phyloP scores from a whole-genome alignment of 139 green algal genomes.

The Nannochloris sp. region DNA sequence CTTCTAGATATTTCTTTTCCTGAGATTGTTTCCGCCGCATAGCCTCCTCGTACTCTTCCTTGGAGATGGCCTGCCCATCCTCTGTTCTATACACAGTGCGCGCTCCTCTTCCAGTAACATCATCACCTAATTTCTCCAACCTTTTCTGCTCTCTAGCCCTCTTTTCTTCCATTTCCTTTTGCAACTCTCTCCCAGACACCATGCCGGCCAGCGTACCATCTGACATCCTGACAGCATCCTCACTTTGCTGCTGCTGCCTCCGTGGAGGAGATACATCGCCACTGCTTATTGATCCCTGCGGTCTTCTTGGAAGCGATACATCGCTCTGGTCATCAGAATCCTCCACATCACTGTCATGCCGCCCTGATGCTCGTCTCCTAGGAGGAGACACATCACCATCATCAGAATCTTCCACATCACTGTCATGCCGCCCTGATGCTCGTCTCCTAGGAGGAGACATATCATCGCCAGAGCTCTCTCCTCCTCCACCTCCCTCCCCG shows the following conservation, averaged over 20 bases:
- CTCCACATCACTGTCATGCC: constrained; percentile 3
- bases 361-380: constrained; percentile 5
- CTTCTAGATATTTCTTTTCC: constrained; percentile 27
- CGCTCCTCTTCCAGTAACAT: constrained; percentile 36
- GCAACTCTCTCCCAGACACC: constrained; percentile 27
- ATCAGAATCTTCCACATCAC: constrained; percentile 16
- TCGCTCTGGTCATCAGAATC: constrained; percentile 8
- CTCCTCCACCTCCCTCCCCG: neutral
- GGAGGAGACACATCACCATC: constrained; percentile 26
- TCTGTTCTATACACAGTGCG: constrained; percentile 71
- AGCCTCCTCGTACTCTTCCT: constrained; percentile 41
- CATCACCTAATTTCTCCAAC: constrained; percentile 12
- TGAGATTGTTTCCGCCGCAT: constrained; percentile 16
- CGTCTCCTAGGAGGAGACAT: constrained; percentile 22
- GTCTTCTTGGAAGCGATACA: constrained; percentile 3
- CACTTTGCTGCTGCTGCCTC: neutral
- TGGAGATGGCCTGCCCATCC: constrained; percentile 35
- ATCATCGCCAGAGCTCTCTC: neutral
- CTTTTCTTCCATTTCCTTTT: constrained; percentile 27
- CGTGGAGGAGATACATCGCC: constrained; percentile 19
- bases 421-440: neutral
- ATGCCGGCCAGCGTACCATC: constrained; percentile 54
- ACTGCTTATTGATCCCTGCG: constrained; percentile 5
- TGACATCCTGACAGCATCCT: constrained; percentile 30
- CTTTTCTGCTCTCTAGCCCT: constrained; percentile 18